phyloP scores from a whole-genome alignment of 2,329 filamentous ascomycete species.

The Fusarium circinatum region DNA sequence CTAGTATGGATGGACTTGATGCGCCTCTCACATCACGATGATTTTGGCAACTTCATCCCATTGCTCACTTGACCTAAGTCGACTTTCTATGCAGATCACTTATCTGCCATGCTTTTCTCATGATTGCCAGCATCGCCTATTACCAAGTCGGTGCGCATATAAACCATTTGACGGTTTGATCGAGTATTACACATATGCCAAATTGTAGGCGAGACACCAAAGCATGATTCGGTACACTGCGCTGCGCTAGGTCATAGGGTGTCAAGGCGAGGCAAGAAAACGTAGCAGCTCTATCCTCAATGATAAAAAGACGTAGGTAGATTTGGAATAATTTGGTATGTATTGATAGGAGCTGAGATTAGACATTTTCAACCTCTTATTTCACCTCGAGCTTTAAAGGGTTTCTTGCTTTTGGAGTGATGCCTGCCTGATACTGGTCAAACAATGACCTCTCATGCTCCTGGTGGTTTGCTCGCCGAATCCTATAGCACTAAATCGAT shows the following conservation, averaged over 20 bases:
- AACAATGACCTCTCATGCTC: neutral
- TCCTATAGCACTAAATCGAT: accelerated
- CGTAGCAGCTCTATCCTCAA: neutral
- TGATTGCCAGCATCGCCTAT: neutral
- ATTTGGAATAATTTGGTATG: neutral
- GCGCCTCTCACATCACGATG: neutral
- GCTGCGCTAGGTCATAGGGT: neutral
- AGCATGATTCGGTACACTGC: no score
- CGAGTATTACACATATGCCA: no score
- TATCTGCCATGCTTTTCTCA: accelerated
- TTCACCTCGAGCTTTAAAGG: neutral
- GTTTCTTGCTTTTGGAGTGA: neutral
- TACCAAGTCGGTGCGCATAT: accelerated
- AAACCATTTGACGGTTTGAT: neutral
- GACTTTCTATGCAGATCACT: neutral
- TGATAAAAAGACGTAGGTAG: neutral
- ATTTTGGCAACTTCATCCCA: neutral
- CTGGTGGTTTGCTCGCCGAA: accelerated
- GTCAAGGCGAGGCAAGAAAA: neutral
- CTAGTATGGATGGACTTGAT: neutral
- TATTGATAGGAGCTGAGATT: no score
- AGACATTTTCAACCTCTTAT: no score
- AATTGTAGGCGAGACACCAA: neutral
- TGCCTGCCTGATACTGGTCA: neutral
- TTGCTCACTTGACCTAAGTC: accelerated